A percentile compares a stretch with the other conserved stretches of the same genome.
Conservation (phyloP, 1,139 yeast genomes). For the Candida albicans region DNA sequence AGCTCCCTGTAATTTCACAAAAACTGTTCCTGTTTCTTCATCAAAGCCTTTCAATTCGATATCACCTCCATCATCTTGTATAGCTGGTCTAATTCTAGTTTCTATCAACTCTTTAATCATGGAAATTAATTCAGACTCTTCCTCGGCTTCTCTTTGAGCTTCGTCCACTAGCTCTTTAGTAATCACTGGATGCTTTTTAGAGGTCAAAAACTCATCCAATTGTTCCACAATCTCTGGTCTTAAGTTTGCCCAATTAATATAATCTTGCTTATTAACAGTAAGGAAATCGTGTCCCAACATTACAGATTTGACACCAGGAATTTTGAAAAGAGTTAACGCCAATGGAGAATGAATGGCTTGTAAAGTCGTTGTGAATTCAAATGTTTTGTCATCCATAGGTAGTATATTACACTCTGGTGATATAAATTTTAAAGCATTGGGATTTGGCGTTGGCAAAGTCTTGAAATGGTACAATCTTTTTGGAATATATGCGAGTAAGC, state of each 20-base stretch:
- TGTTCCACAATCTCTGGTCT: conserved; percentile 46
- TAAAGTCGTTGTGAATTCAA: conserved; percentile 67
- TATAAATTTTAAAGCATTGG: conserved; percentile 82
- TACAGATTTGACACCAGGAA: conserved; percentile 83
- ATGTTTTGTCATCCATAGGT: conserved; percentile 64
- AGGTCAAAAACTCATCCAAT: conserved; percentile 38
- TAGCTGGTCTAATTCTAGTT: conserved; percentile 63
- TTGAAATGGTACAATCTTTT: conserved; percentile 30
- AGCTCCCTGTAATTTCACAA: conserved; percentile 76
- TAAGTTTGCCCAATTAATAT: conserved; percentile 47
- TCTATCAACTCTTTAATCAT: conserved; percentile 63
- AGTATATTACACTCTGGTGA: conserved; percentile 49
- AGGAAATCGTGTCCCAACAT: conserved; percentile 75
- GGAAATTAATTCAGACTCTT: conserved; percentile 52
- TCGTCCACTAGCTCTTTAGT: conserved; percentile 48
- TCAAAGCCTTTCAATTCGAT: conserved; percentile 70
- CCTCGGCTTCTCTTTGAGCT: conserved; percentile 35
- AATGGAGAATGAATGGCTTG: conserved; percentile 78
- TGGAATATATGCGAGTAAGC: neutral
- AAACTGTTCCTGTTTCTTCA: conserved; percentile 68
- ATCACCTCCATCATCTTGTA: conserved; percentile 84
- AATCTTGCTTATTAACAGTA: conserved; percentile 49
- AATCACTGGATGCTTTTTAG: conserved; percentile 47
- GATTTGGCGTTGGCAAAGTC: conserved; percentile 76
- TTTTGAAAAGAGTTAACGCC: conserved; percentile 73